Percentiles rank a stretch among this genome's conserved stretches.
Conservation (phyloP, 257 asterid genomes). For the Osmanthus fragrans region DNA sequence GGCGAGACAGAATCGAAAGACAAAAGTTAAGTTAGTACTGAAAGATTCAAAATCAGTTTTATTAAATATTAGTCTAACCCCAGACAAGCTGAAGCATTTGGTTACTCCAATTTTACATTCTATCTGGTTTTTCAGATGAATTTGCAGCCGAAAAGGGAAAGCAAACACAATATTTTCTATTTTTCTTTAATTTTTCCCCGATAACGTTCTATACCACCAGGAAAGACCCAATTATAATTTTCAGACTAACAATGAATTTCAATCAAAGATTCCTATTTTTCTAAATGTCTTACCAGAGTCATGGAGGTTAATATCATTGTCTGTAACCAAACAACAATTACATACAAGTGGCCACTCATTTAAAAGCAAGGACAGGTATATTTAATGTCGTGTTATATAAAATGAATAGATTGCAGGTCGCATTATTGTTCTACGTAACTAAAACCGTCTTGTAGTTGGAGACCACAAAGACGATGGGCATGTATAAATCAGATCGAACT, state of each 20-base stretch:
- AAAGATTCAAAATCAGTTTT: neutral
- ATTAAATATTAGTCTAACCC: neutral
- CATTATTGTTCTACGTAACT: neutral
- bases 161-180: neutral
- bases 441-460: neutral
- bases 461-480: neutral
- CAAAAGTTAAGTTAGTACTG: neutral
- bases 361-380: neutral
- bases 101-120: neutral
- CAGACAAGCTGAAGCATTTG: neutral
- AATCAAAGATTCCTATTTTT: neutral
- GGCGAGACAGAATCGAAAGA: neutral
- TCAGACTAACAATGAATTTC: neutral
- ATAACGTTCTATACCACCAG: neutral
- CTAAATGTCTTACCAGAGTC: neutral
- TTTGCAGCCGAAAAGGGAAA: neutral
- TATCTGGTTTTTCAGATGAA: neutral
- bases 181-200: neutral
- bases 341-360: neutral
- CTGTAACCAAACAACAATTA: neutral
- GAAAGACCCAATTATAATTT: too few relatives aligned
- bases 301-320: neutral
- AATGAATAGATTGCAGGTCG: neutral
- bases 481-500: neutral
- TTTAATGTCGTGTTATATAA: too few relatives aligned